phyloP scores from a whole-genome alignment of 2,329 filamentous ascomycete genomes.

The Colletotrichum sojae region DNA sequence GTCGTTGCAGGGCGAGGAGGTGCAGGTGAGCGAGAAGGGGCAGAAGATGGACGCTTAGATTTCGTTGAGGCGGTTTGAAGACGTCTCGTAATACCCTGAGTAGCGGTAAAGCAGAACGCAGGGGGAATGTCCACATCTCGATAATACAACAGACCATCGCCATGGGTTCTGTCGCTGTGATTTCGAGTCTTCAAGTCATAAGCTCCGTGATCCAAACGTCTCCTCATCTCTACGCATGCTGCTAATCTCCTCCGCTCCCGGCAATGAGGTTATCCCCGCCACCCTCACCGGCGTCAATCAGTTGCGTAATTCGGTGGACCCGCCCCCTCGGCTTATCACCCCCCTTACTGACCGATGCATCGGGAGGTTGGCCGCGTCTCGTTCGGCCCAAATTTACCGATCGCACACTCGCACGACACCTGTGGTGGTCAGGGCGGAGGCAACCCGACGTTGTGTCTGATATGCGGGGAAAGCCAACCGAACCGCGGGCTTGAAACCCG shows the following conservation, averaged over 20 bases:
- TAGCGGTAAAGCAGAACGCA: too few relatives aligned
- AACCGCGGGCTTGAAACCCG: background rate
- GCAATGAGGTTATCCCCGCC: background rate
- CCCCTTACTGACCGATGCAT: background rate
- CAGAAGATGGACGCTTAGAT: conserved; percentile 26
- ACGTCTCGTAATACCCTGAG: too few relatives aligned
- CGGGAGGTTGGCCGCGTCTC: background rate
- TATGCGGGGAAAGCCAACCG: conserved; percentile 14
- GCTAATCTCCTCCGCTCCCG: background rate
- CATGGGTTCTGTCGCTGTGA: too few relatives aligned
- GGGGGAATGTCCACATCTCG: too few relatives aligned
- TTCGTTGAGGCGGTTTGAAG: too few relatives aligned
- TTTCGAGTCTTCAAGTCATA: too few relatives aligned
- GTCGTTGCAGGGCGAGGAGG: conserved; percentile 31
- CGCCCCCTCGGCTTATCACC: conserved; percentile 20
- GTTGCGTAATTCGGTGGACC: conserved; percentile 18
- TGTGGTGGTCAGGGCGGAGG: conserved; percentile 9
- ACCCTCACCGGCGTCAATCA: background rate
- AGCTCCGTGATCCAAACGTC: too few relatives aligned
- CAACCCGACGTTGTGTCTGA: background rate
- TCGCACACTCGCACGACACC: background rate
- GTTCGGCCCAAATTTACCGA: conserved; percentile 30
- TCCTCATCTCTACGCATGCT: background rate
- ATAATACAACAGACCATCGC: too few relatives aligned
- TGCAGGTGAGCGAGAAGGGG: conserved; percentile 24